Conservation (phyloP, 2,329 filamentous ascomycete species). For the Aspergillus phoenicis region DNA sequence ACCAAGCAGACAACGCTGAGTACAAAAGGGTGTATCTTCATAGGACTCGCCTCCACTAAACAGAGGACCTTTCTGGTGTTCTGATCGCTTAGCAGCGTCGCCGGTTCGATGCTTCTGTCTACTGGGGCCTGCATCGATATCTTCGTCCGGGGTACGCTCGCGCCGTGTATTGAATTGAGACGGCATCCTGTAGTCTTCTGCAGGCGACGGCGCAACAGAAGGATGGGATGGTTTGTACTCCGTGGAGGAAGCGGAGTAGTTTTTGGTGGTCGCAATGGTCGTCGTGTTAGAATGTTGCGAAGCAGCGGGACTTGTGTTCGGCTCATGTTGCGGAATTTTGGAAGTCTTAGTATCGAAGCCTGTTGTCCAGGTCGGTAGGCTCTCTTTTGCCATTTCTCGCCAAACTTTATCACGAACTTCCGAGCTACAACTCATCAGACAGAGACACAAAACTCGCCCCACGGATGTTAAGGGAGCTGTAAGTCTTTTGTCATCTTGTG, state of each 20-base stretch:
- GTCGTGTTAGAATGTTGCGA: neutral
- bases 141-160: neutral
- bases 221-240: neutral
- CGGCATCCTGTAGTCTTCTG: neutral
- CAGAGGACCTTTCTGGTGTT: fast-evolving
- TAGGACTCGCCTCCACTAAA: neutral
- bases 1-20: neutral
- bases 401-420: slow-evolving; percentile 24
- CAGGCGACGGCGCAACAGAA: neutral
- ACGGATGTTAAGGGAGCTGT: slow-evolving; percentile 18
- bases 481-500: neutral
- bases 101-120: neutral
- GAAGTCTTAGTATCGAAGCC: slow-evolving; percentile 17
- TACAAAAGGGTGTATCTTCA: neutral
- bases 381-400: slow-evolving; percentile 17
- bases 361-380: slow-evolving; percentile 24
- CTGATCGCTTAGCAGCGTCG: neutral
- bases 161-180: neutral
- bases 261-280: neutral
- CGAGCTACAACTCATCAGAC: slow-evolving; percentile 28
- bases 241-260: neutral
- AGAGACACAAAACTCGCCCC: slow-evolving; percentile 25
- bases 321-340: neutral
- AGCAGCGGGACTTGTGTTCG: neutral
- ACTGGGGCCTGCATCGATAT: neutral